Conservation (phyloP, 1,284 basidiomycete genomes). For the Malassezia sympodialis region DNA sequence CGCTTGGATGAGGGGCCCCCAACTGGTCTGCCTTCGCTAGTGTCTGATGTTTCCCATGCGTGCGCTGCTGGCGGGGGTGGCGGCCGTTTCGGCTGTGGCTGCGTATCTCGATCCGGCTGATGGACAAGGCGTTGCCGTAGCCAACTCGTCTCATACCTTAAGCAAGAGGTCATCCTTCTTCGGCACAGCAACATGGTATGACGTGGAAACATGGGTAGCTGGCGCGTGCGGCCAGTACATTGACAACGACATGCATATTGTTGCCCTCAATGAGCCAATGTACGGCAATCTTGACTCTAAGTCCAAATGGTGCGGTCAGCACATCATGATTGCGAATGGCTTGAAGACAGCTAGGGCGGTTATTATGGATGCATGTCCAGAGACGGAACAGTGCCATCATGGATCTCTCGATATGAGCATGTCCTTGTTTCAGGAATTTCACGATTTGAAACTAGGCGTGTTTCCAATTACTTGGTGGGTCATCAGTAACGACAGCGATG, state of each 20-base stretch:
- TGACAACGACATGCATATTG: conserved; percentile 25
- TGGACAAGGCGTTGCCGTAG: neutral
- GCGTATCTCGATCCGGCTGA: conserved; percentile 1
- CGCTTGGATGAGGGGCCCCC: neutral
- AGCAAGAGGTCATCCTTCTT: conserved; percentile 18
- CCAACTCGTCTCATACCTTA: neutral
- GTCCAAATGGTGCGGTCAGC: conserved; percentile 32
- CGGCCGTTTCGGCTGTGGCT: neutral
- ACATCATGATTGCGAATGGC: conserved; percentile 34
- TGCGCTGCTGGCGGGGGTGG: neutral
- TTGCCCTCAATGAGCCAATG: conserved; percentile 39
- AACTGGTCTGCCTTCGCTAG: neutral
- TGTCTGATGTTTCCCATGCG: neutral
- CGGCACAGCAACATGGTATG: conserved; percentile 36
- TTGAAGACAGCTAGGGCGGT: conserved; percentile 26
- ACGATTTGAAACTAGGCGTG: conserved; percentile 21
- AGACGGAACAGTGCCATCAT: conserved; percentile 32
- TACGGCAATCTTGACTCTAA: conserved; percentile 26
- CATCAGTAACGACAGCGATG: neutral
- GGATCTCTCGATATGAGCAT: conserved; percentile 39
- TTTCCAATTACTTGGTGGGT: conserved; percentile 40
- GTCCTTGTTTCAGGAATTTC: conserved; percentile 34
- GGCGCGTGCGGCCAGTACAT: conserved; percentile 34
- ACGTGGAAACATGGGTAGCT: conserved; percentile 33
- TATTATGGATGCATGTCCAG: conserved; percentile 36